A percentile compares a stretch with the other conserved stretches of the same genome.
Conservation (phyloP, 345 rosid genomes). For the Eucalyptus urophylla region DNA sequence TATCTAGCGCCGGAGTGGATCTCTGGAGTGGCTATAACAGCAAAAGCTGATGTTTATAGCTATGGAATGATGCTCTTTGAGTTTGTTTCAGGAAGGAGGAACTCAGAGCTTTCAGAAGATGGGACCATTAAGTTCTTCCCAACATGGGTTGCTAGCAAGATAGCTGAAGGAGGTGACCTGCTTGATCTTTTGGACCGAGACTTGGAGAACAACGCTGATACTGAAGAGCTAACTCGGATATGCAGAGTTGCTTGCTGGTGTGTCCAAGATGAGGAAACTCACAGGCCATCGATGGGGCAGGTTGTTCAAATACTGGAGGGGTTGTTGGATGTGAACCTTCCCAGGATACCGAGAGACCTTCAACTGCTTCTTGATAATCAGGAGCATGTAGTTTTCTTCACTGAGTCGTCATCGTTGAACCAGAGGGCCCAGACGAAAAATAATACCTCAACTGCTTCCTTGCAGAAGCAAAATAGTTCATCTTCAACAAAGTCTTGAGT, state of each 20-base stretch:
- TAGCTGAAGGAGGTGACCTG: constrained; percentile 35
- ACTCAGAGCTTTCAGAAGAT: constrained; percentile 43
- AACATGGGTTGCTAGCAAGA: constrained; percentile 28
- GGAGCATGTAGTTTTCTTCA: constrained; percentile 31
- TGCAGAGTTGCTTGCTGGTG: constrained; percentile 86
- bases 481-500: neutral
- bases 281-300: constrained; percentile 74
- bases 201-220: constrained; percentile 21
- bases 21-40: constrained; percentile 70
- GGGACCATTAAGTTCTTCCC: constrained; percentile 50
- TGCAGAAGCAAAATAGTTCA: constrained; percentile 7
- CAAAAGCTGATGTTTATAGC: constrained; percentile 86
- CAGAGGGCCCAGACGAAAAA: constrained; percentile 13
- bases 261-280: constrained; percentile 63
- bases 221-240: constrained; percentile 44
- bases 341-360: constrained; percentile 52
- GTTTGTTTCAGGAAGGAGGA: constrained; percentile 62
- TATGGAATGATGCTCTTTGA: constrained; percentile 88
- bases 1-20: constrained; percentile 93
- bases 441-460: constrained; percentile 3
- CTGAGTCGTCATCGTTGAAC: constrained; percentile 25
- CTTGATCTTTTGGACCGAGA: constrained; percentile 39
- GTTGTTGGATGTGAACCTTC: constrained; percentile 39
- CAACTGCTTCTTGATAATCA: constrained; percentile 19
- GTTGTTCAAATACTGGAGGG: constrained; percentile 84